Base-by-base conservation (phyloP, 257 asterid genomes). In the Vinca minor region DNA sequence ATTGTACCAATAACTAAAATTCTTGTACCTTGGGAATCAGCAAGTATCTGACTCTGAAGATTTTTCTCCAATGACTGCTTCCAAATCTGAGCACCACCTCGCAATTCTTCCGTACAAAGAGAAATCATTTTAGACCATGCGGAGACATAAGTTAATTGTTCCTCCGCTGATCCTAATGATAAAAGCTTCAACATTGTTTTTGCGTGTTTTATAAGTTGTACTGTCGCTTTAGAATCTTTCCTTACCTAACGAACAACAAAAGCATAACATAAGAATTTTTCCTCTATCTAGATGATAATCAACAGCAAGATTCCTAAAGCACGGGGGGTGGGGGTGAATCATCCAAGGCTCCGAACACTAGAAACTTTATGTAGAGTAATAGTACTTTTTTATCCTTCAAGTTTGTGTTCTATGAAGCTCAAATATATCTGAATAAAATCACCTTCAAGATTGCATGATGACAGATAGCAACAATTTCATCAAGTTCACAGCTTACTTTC, bases 61-160 rank as follows among this genome's bases (percentile, higher is more conserved):
- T 73, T 79, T 69, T 79, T 85, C 62, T 78, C 77, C 31, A 70
- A 70, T 65, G 87, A 82, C 75, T 89, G 77, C 76, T 70, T 80
- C 91, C 85, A 87, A 61, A 89, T 79, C 31, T 64, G 74, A 73
- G 91, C 81, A 67, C 96, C 96, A 39, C 79, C 79, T 64, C 73
- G 83, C 78, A 89, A 73, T 81, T 87, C 96, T 75, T 66, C 81
- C n/a, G 63, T 70, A 71, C 96, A 85, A 54, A 66, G 78, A 55
- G 82, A 74, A 59, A 87, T 68, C 81, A 89, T 74, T 72, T 83
- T 69, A 64, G 74, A 74, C 96, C 96, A 89, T 47, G 74, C 18
- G 32, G 86, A 78, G 56, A 85, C 73, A 80, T 89, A 89, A 17
- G 63, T 34, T 54, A 63, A 63, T 68, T 76, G 84, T 66, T 85